These are phyloP conservation scores for Cantharellus cinnabarinus DNA, from an alignment of 768 basidiomycete genomes.

Conservation along the genomic window DNA sequence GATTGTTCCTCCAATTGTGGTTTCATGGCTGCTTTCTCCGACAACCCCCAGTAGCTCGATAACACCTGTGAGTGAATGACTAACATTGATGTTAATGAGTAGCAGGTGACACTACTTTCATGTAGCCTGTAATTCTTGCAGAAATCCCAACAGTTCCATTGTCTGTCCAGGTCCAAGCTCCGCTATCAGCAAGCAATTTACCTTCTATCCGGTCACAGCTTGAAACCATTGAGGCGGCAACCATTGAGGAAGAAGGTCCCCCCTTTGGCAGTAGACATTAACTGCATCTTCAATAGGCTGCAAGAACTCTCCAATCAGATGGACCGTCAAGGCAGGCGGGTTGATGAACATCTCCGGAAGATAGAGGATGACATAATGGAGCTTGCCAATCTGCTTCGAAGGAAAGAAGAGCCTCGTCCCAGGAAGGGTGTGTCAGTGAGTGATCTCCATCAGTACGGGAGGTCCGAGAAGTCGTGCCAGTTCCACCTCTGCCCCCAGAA, in stretches of 20 bases:
- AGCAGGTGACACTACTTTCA: not conserved
- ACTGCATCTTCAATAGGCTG: conserved; percentile 27
- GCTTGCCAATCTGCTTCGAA: conserved; percentile 19
- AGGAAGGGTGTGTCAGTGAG: conserved; percentile 7
- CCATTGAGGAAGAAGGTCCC: not conserved
- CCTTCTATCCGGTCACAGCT: conserved; percentile 7
- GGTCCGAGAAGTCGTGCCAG: too few relatives aligned
- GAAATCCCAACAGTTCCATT: not conserved
- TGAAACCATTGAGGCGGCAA: conserved; percentile 5
- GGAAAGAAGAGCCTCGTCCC: conserved; percentile 2
- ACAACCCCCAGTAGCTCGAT: not conserved
- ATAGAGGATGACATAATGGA: conserved; percentile 50
- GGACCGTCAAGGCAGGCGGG: conserved; percentile 40
- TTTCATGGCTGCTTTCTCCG: not conserved
- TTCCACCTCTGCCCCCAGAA: conserved; percentile 7
- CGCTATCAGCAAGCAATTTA: not conserved
- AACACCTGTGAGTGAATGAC: not conserved
- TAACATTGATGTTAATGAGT: not conserved
- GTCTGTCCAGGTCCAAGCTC: not conserved
- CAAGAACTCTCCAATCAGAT: conserved; percentile 45
- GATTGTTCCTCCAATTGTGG: not conserved
- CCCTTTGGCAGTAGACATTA: conserved; percentile 23
- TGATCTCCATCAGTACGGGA: conserved; percentile 10
- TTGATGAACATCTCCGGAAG: conserved; percentile 45
- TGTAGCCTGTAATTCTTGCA: not conserved